phyloP scores from a whole-genome alignment of 1,139 yeast species.

The Saccharomyces pastorianus region DNA sequence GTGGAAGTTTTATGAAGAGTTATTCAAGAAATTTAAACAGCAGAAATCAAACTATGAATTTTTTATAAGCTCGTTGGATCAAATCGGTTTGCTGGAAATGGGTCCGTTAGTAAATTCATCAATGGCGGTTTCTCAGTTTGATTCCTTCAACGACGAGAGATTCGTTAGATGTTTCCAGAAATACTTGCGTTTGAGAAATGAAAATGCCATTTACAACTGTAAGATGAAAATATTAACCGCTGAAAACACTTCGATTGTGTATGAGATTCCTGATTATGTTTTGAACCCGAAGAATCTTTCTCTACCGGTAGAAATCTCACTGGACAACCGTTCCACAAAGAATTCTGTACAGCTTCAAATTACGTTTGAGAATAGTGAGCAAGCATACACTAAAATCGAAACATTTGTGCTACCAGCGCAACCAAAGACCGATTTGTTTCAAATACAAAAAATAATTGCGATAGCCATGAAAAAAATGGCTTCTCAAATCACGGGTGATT shows the following conservation, averaged over 20 bases:
- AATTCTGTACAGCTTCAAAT: neutral
- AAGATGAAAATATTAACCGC: conserved; percentile 3
- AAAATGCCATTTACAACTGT: conserved; percentile 4
- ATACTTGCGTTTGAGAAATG: neutral
- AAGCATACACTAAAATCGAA: neutral
- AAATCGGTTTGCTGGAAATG: conserved; percentile 20
- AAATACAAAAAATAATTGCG: neutral
- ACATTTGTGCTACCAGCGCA: neutral
- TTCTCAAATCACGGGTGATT: neutral
- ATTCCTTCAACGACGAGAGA: conserved; percentile 8
- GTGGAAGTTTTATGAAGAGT: conserved; percentile 8
- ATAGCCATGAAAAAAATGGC: neutral
- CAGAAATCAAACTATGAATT: conserved; percentile 3
- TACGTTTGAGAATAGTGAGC: neutral
- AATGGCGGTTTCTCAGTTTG: conserved; percentile 11
- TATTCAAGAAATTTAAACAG: neutral
- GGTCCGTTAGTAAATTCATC: conserved; percentile 7
- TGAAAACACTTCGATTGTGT: neutral
- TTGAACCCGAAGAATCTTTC: neutral
- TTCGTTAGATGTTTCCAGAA: conserved; percentile 3
- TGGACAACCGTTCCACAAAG: neutral
- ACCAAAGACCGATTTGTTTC: no score
- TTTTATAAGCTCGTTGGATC: conserved; percentile 17
- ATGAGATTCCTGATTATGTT: neutral
- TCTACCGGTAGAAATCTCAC: neutral